A percentile compares a stretch with the other conserved stretches of the same genome.
Conservation (phyloP, 805 yeast genomes). For the Candida rishiriensis region DNA sequence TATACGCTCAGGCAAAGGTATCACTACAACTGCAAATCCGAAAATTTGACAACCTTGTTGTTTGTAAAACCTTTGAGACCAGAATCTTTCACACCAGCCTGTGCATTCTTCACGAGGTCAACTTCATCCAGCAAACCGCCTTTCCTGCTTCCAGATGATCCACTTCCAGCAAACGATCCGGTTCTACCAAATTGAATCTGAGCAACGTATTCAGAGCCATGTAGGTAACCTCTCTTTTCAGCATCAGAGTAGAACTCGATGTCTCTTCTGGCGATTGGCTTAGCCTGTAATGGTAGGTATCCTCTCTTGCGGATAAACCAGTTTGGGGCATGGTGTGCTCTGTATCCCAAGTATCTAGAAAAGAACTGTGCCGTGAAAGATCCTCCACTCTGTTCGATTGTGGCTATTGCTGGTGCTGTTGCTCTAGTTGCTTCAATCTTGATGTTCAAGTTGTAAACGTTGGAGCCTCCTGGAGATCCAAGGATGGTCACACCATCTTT, state of each 20-base stretch:
- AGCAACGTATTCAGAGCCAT: constrained; percentile 33
- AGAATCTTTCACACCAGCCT: constrained; percentile 3
- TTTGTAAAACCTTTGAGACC: constrained; percentile 19
- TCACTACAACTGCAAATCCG: constrained; percentile 8
- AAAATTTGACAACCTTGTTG: constrained; percentile 21
- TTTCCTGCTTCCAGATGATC: constrained; percentile 10
- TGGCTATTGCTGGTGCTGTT: constrained; percentile 63
- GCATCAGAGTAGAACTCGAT: constrained; percentile 71
- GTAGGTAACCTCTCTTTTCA: constrained; percentile 71
- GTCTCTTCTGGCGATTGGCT: constrained; percentile 80
- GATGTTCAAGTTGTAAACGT: constrained; percentile 51
- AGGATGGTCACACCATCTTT: constrained; percentile 79
- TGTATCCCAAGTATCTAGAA: constrained; percentile 55
- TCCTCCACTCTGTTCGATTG: constrained; percentile 72
- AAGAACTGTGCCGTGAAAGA: constrained; percentile 69
- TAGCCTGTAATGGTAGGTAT: constrained; percentile 75
- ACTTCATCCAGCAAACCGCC: constrained; percentile 21
- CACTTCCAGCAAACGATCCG: constrained; percentile 1
- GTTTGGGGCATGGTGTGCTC: constrained; percentile 74
- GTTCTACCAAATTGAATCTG: constrained; percentile 20
- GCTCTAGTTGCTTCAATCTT: constrained; percentile 82
- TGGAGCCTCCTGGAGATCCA: constrained; percentile 48
- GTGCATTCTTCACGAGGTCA: constrained; percentile 7
- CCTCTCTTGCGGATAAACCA: constrained; percentile 67
- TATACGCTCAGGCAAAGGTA: too few relatives aligned